These are phyloP conservation scores for Hyaloscypha variabilis DNA, from an alignment of 495 filamentous ascomycete species.

Conservation along the genomic window DNA sequence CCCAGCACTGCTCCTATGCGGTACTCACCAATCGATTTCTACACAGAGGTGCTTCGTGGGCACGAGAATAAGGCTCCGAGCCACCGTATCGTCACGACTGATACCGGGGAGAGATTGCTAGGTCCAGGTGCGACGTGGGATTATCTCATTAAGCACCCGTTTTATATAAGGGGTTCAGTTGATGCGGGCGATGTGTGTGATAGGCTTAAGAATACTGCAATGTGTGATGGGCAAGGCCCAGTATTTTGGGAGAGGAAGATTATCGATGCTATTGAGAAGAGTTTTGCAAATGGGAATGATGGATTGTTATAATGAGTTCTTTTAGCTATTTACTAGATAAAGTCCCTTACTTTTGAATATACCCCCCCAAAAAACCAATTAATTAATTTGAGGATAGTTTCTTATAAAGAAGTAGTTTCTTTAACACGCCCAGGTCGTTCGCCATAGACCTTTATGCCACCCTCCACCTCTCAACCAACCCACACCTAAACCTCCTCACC, in stretches of 20 bases:
- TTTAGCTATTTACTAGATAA: too few relatives aligned
- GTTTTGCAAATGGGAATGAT: conserved; percentile 54
- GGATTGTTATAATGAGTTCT: too few relatives aligned
- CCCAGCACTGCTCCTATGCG: conserved; percentile 65
- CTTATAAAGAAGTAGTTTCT: too few relatives aligned
- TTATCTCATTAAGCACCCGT: conserved; percentile 76
- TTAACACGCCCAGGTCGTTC: too few relatives aligned
- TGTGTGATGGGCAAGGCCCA: conserved; percentile 86
- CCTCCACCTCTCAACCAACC: too few relatives aligned
- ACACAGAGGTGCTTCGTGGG: conserved; percentile 51
- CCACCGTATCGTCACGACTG: conserved; percentile 68
- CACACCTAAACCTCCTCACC: too few relatives aligned
- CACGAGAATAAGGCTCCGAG: conserved; percentile 58
- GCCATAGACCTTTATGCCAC: too few relatives aligned
- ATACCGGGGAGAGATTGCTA: conserved; percentile 71
- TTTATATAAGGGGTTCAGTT: conserved; percentile 78
- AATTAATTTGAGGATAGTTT: too few relatives aligned
- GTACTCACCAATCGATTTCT: conserved; percentile 74
- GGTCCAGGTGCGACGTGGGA: conserved; percentile 86
- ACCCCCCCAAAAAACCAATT: too few relatives aligned
- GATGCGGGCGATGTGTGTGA: conserved; percentile 79
- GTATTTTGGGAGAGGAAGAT: conserved; percentile 81
- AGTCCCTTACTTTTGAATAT: too few relatives aligned
- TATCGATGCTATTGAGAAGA: conserved; percentile 71
- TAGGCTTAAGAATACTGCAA: conserved; percentile 67